Evolutionary conservation across 495 filamentous ascomycete species (phyloP), one percentile per base, ranked within the genome.

Genomic region (Astrothelium macrocarpum): DNA sequence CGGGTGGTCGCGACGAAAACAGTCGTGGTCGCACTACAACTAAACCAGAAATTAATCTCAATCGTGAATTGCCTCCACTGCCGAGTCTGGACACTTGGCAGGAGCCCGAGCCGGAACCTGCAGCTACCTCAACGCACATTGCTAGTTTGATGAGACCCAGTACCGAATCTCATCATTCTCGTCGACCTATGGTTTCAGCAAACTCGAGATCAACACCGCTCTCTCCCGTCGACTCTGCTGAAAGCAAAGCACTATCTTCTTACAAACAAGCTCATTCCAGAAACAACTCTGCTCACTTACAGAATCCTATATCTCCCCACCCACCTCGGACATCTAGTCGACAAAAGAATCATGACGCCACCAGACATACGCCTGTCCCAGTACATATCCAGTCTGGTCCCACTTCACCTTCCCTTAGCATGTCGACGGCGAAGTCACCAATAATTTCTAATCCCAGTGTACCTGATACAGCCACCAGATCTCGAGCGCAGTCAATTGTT

Each of bases 11-110:
- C 25, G 49, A 56, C 49, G 49, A 56, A 16, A 65, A 67, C 26
- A 64, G 31, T 32, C n/a, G 63, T n/a, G 34, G 34, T 23, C 64
- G 66, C 18, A 65, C 45, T 25, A 59, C 63, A 62, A 67, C 43
- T 34, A 71, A 71, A 62, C 25, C 59, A 11, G 61, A 69, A 31
- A 34, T 74, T 63, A 70, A 78, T 61, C 70, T 78, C 29, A 78
- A 78, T 63, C 68, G 76, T 31, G 75, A 76, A 59, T 66, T 78
- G 7, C 76, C 76, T 25, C 76, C 76, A 11, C 61, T 78, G 14
- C 76, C 76, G 1, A 71, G 71, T 45, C 64, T 78, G 1, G 74
- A 77, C 56, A 70, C 70, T 42, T 76, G 72, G 74, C 67, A 71
- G 58, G 61, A 67, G 18, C 60, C 65, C 25, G 64, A 68, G 53